Conservation (phyloP, 371 early-diverging fungal genomes). For the Zychaea mexicana region DNA sequence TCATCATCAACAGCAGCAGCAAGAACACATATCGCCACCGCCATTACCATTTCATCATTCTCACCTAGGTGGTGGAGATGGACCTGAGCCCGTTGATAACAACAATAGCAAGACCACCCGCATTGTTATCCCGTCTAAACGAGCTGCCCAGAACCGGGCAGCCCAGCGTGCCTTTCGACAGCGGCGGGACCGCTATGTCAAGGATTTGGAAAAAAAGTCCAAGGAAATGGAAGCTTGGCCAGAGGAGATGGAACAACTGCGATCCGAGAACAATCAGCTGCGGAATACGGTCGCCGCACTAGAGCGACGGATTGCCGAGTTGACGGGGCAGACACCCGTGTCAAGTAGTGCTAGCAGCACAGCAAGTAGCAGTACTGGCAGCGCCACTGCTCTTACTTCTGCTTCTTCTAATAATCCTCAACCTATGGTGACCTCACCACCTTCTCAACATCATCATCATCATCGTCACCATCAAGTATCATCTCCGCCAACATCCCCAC, state of each 20-base stretch:
- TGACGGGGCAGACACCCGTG: constrained; percentile 14
- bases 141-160: constrained; percentile 45
- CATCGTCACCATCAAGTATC: background rate
- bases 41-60: no score
- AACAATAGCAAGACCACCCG: constrained; percentile 11
- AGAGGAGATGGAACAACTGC: constrained; percentile 44
- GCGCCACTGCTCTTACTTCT: constrained; percentile 1
- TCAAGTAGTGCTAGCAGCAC: constrained; percentile 1
- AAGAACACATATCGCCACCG: background rate
- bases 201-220: constrained; percentile 47
- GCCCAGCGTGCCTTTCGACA: constrained; percentile 54
- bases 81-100: background rate
- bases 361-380: constrained; percentile 6
- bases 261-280: constrained; percentile 41
- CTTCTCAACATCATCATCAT: background rate
- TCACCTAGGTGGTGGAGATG: no score
- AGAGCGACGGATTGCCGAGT: constrained; percentile 14
- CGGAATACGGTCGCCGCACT: constrained; percentile 17
- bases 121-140: constrained; percentile 31
- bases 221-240: constrained; percentile 52
- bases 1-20: constrained; percentile 5
- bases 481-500: background rate
- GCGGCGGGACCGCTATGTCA: constrained; percentile 48
- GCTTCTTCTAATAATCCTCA: no score
- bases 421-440: no score